A percentile compares a stretch with the other conserved stretches of the same genome.
These are phyloP conservation scores for Austroboletus festivus DNA, from an alignment of 768 basidiomycete species.

Conservation along the genomic window DNA sequence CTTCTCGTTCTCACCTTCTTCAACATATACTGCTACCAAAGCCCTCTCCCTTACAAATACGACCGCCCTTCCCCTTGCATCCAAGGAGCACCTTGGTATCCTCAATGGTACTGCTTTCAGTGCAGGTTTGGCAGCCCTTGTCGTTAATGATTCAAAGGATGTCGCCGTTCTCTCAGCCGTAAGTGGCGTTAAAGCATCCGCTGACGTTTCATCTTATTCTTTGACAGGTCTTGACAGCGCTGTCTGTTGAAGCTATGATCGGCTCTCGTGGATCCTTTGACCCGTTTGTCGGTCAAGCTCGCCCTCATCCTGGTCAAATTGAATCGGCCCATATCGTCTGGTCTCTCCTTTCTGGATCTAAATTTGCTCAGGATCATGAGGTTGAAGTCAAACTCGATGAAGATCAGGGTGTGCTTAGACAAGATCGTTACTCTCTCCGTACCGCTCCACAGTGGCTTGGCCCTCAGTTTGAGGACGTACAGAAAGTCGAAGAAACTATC, in stretches of 20 bases:
- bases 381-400: constrained; percentile 71
- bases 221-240: constrained; percentile 67
- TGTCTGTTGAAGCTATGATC: constrained; percentile 79
- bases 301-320: constrained; percentile 85
- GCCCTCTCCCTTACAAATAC: constrained; percentile 62
- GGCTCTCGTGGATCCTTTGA: constrained; percentile 72
- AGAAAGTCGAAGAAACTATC: constrained; percentile 59
- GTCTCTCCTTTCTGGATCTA: constrained; percentile 64
- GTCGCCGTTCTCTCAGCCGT: constrained; percentile 53
- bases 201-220: neutral
- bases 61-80: constrained; percentile 60
- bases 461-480: constrained; percentile 79
- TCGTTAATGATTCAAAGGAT: constrained; percentile 68
- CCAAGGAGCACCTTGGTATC: constrained; percentile 79
- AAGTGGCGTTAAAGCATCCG: neutral
- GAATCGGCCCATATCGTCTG: constrained; percentile 70
- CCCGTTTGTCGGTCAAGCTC: constrained; percentile 70
- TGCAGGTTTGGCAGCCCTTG: constrained; percentile 72
- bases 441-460: constrained; percentile 84
- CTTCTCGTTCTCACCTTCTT: neutral
- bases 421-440: constrained; percentile 67
- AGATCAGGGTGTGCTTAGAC: constrained; percentile 70
- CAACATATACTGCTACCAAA: constrained; percentile 30
- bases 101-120: constrained; percentile 87
- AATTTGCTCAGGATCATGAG: constrained; percentile 64